Percentiles rank a stretch among this genome's conserved stretches.
Evolutionary conservation across 257 asterid species (phyloP).

Genomic region (Thymus quinquecostatus): DNA sequence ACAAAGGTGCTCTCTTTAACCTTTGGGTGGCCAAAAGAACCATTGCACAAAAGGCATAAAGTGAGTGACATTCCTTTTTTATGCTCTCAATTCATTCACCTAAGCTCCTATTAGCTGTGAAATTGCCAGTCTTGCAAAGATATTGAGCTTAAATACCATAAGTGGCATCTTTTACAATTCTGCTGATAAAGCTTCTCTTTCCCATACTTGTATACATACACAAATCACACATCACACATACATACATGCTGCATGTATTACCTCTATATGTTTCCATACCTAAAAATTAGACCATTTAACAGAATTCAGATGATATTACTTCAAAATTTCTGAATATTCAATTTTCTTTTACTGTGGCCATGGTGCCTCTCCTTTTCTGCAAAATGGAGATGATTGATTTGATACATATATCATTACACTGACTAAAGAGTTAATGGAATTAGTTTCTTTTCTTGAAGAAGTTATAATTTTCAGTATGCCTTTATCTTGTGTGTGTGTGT

Average conservation of each 20-base stretch:
- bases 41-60: neutral
- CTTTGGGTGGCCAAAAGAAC: neutral
- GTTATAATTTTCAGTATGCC: neutral
- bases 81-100: neutral
- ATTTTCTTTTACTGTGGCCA: conserved; percentile 16
- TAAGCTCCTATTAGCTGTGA: neutral
- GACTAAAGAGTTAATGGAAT: neutral
- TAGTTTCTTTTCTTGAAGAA: neutral
- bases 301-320: conserved; percentile 12
- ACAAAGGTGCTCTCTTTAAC: neutral
- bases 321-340: neutral
- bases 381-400: neutral
- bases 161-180: neutral
- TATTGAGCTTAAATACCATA: neutral
- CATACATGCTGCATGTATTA: too few relatives aligned
- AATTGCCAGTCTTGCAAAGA: neutral
- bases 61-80: neutral
- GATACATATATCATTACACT: neutral
- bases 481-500: neutral
- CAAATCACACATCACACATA: too few relatives aligned
- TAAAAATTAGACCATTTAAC: neutral
- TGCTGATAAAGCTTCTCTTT: neutral
- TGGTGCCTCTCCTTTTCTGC: conserved; percentile 2
- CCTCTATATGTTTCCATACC: too few relatives aligned
- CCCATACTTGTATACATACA: neutral